Base-by-base conservation (phyloP, 257 asterid genomes). In the Lycium barbarum region DNA sequence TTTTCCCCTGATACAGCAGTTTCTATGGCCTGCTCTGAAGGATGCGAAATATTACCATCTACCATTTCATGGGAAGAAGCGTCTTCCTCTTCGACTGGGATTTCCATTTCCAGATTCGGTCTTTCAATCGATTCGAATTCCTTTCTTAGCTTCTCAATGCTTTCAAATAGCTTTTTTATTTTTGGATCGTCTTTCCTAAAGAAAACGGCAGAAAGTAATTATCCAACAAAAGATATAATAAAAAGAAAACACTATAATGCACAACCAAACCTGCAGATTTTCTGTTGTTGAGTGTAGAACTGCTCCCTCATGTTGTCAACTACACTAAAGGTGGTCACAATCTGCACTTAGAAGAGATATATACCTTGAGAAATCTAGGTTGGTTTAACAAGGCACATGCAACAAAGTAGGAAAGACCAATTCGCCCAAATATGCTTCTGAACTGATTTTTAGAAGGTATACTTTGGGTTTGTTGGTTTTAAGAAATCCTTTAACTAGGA, bases 271-370 rank as follows among this genome's bases (percentile, higher is more conserved):
- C 98, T 91, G 90, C 94, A 87, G 62, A 91, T 67, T 86, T 90
- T 92, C 86, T 90, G 95, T 86, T 86, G 93, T 81, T 90, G 92
- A 53, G 94, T 87, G 86, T 92, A 92, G 87, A 92, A 92, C 86
- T 93, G 98, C 91, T 93, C 94, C 86, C 89, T 93, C 98, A 95
- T 95, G 91, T 90, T 91, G 91, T 95, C 98, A 83, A 92, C 98
- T 59, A 94, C 97, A 72, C 98, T 95, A 92, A 94, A 97, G 63
- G 91, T 94, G 78, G 98, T 91, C 87, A 95, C 90, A 72, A 95
- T 97, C 99, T 95, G 92, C 79, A 81, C 72, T 14, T 22, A 78
- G 81, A 85, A 78, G 36, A 84, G 76, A 79, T 20, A 76, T 61
- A 71, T 35, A 45, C 0, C 17, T 53, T 58, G 47, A 36, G 54